Base-by-base conservation (phyloP, 2,329 filamentous ascomycete species). In the Paraphaeosphaeria sporulosa region DNA sequence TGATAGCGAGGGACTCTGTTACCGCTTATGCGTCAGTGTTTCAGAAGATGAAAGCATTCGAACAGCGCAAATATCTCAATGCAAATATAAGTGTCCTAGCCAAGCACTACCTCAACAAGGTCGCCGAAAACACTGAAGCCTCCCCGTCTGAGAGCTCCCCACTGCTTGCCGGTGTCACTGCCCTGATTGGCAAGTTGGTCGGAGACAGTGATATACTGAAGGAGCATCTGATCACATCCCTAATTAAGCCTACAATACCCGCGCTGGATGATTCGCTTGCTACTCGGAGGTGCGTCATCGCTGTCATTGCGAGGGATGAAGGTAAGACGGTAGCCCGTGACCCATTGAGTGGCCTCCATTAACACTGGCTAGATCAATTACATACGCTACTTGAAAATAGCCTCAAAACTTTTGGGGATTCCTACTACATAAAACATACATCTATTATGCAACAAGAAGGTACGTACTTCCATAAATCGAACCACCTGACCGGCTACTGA, bases 401-500 rank as follows among this genome's bases (percentile, higher is more conserved):
- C 51, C 80, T 97, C 51, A 82, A 82, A 42, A 86, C 90, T 51
- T 97, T 98, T 75, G 92, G 92, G 0, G 94, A 97, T 69, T 87
- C 90, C 52, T 81, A 98, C 12, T 96, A 93, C 70, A 93, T 98
- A 67, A 91, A 88, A 59, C 93, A 98, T 76, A 87, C 90, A 0
- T 89, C 94, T 5, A 86, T 91, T n/a, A 73, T 95, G 42, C 91
- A 94, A 71, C 95, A 99, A 84, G 92, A 98, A 85, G 90, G 93
- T 91, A 79, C 47, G 59, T 36, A 12, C 13, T 19, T 17, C 12
- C 19, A 15, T 10, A 12, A 25, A 4, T 3, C 30, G 8, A 12
- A 34, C 1, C 19, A 9, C 3, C n/a, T 27, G n/a, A 4, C 1
- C n/a, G 12, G 3, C 76, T 58, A 76, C 69, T 69, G 25, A 66